A percentile compares a stretch with the other conserved stretches of the same genome.
phyloP scores from a whole-genome alignment of 495 filamentous ascomycete species.

The Hyaloscypha finlandica region DNA sequence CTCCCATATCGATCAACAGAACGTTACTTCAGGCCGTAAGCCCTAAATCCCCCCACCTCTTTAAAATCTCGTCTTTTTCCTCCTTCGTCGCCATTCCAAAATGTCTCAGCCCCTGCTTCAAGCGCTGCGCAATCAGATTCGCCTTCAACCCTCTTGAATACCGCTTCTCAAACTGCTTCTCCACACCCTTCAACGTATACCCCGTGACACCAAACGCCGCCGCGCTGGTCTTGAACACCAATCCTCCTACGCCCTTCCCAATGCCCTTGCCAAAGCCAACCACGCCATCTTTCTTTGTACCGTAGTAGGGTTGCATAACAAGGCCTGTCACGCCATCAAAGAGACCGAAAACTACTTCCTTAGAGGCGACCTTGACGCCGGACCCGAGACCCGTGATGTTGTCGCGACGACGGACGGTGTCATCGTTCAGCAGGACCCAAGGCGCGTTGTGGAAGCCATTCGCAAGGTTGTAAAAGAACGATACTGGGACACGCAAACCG shows the following conservation, averaged over 20 bases:
- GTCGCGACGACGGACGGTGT: slow-evolving; percentile 43
- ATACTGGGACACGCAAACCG: slow-evolving; percentile 33
- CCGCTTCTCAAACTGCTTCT: slow-evolving; percentile 60
- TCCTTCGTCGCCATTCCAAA: slow-evolving; percentile 25
- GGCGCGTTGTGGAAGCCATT: slow-evolving; percentile 36
- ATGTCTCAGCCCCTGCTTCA: slow-evolving; percentile 34
- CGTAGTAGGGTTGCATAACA: slow-evolving; percentile 63
- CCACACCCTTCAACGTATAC: slow-evolving; percentile 63
- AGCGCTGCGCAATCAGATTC: slow-evolving; percentile 29
- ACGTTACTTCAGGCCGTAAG: too few species aligned
- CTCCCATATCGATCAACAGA: too few species aligned
- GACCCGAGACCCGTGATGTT: slow-evolving; percentile 68
- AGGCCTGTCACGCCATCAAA: slow-evolving; percentile 74
- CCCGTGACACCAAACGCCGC: slow-evolving; percentile 53
- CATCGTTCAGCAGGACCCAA: slow-evolving; percentile 21
- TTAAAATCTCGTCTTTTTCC: slow-evolving; percentile 32
- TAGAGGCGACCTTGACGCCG: slow-evolving; percentile 64
- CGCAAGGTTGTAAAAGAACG: slow-evolving; percentile 36
- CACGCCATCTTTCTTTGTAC: slow-evolving; percentile 56
- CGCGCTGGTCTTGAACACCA: slow-evolving; percentile 59
- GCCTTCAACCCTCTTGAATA: slow-evolving; percentile 31
- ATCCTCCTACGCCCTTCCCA: slow-evolving; percentile 72
- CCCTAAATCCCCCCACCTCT: slow-evolving; percentile 33
- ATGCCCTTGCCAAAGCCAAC: slow-evolving; percentile 65
- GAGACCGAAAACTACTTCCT: slow-evolving; percentile 38